These are phyloP conservation scores for Arthroderma uncinatum DNA, from an alignment of 2,329 filamentous ascomycete species.

Conservation along the genomic window DNA sequence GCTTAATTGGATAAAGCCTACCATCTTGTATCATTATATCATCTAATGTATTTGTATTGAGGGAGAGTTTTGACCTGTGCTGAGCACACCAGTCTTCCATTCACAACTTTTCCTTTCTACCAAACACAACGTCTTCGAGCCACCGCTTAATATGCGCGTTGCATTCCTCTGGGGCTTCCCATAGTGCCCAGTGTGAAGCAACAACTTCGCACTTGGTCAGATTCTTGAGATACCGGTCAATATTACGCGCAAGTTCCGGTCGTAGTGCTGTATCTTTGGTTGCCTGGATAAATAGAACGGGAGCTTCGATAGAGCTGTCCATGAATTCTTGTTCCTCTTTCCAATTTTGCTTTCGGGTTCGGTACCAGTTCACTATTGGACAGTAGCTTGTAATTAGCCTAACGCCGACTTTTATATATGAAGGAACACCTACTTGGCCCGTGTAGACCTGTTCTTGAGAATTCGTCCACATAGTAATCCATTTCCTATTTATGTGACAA, in stretches of 20 bases:
- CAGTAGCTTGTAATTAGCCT: not conserved
- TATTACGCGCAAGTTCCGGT: slow-evolving; percentile 56
- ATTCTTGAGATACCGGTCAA: slow-evolving; percentile 56
- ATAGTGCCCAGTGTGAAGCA: slow-evolving; percentile 71
- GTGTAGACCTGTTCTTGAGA: slow-evolving; percentile 58
- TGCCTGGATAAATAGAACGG: slow-evolving; percentile 65
- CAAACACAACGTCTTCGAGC: slow-evolving; percentile 47
- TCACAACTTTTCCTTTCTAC: slow-evolving; percentile 30
- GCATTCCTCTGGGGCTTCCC: slow-evolving; percentile 58
- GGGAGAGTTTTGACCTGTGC: too few relatives aligned
- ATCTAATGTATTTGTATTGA: too few relatives aligned
- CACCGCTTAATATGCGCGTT: slow-evolving; percentile 60
- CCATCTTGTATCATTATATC: too few relatives aligned
- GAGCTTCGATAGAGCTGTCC: slow-evolving; percentile 42
- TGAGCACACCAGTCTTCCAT: too few relatives aligned
- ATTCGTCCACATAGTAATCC: slow-evolving; percentile 66
- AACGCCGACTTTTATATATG: not conserved
- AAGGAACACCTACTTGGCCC: slow-evolving; percentile 49
- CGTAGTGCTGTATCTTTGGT: slow-evolving; percentile 61
- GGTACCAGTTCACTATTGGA: slow-evolving; percentile 68
- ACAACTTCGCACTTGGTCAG: slow-evolving; percentile 57
- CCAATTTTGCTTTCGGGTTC: slow-evolving; percentile 59
- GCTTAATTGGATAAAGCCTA: too few relatives aligned
- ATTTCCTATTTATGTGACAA: slow-evolving; percentile 41
- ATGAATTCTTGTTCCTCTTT: slow-evolving; percentile 53